Base-by-base conservation (phyloP, 345 rosid species). In the Erucastrum elatum region DNA sequence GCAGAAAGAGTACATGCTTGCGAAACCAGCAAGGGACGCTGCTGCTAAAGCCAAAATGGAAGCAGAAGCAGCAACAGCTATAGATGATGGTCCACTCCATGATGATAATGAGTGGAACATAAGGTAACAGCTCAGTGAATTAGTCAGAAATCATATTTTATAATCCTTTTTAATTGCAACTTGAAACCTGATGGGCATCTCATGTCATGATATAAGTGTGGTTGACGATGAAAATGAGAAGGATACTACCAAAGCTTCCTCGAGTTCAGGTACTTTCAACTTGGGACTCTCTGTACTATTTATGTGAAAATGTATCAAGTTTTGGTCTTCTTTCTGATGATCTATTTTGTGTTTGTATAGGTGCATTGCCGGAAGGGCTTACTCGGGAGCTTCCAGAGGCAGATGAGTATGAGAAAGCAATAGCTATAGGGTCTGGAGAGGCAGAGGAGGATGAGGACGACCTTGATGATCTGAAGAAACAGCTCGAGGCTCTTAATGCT, bases 51-150 rank as follows among this genome's bases (percentile, higher is more conserved):
- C 99, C 71, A 92, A 87, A 87, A 82, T 83, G 95, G 96, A 89
- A 72, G 94, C 91, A 7, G 91, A 88, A 74, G 86, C 89, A 68
- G 64, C 66, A 25, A 58, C 75, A 65, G 82, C 66, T 68, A 82
- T 62, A 46, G 58, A 67, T 51, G 91, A 88, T 72, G 75, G 84
- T 67, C 93, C 93, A 9, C 87, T 95, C 78, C 97, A 95, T 81
- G 82, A 21, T 80, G 98, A 93, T 79, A 93, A 95, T 75, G 98
- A 93, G 75, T 93, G 98, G 98, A 91, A 87, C 85, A 92, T 95
- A 85, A 92, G 98, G 99, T 91, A 85, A 8, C 15, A 55, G 66
- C 55, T 27, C 49, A 70, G 21, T 72, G 59, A 62, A 30, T 4
- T 65, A 70, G 26, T 61, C 64, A 2, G 59, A 68, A 27, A n/a